Evolutionary conservation across 345 rosid genomes (phyloP).

Genomic region (Sisymbrium altissimum): DNA sequence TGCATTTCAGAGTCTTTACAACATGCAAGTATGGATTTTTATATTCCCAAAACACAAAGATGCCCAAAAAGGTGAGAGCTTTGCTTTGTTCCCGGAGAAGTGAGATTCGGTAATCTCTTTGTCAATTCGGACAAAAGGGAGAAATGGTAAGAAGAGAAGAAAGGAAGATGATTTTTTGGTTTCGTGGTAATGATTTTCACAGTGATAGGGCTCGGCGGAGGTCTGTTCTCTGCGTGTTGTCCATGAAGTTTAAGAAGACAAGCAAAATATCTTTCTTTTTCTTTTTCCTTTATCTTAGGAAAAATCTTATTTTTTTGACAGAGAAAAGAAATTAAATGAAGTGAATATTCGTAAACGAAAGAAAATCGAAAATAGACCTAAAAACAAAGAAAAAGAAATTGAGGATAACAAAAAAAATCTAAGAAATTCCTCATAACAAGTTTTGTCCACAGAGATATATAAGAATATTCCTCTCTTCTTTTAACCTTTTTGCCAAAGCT

Average conservation of each 20-base stretch:
- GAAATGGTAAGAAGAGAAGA: neutral
- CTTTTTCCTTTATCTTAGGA: neutral
- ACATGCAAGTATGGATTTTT: conserved; percentile 3
- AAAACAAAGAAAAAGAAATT: neutral
- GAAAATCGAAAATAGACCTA: neutral
- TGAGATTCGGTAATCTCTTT: neutral
- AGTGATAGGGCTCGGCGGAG: conserved; percentile 15
- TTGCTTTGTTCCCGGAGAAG: neutral
- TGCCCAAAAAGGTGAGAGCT: conserved; percentile 2
- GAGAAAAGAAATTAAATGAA: neutral
- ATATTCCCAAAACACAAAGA: neutral
- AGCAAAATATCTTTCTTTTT: neutral
- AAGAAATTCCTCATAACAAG: neutral
- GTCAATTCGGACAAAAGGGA: neutral
- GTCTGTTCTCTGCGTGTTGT: conserved; percentile 16
- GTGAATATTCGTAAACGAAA: neutral
- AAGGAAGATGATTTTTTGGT: neutral
- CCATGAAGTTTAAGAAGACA: conserved; percentile 1
- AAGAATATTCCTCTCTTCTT: neutral
- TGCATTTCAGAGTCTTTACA: conserved; percentile 40
- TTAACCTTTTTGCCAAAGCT: neutral
- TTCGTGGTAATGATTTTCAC: neutral
- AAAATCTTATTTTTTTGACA: neutral
- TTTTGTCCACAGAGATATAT: neutral
- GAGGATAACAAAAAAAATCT: neutral